phyloP scores from a whole-genome alignment of 805 yeast species.

The Sungouiella thailandica region DNA sequence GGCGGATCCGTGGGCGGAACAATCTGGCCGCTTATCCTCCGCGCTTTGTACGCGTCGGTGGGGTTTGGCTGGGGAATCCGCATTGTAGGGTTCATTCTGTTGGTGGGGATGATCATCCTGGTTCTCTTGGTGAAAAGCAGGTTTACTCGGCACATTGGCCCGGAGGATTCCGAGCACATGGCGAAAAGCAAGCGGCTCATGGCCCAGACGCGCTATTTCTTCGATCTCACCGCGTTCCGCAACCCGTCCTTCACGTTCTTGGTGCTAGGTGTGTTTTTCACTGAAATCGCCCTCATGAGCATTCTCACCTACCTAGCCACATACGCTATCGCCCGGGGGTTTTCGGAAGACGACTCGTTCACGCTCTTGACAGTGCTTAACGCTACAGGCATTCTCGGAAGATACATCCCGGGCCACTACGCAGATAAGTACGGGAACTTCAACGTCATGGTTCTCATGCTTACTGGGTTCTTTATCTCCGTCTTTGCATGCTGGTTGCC shows the following conservation, averaged over 20 bases:
- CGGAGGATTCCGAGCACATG: conserved; percentile 1
- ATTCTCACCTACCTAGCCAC: conserved; percentile 53
- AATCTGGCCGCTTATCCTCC: conserved; percentile 50
- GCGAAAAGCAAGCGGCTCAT: neutral
- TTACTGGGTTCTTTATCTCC: conserved; percentile 41
- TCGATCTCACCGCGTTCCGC: conserved; percentile 36
- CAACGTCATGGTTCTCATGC: conserved; percentile 49
- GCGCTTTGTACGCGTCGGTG: conserved; percentile 37
- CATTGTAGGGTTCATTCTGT: conserved; percentile 34
- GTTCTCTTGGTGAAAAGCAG: conserved; percentile 27
- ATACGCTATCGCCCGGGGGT: conserved; percentile 50
- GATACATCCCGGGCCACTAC: conserved; percentile 49
- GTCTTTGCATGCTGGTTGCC: conserved; percentile 65
- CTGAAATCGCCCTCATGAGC: conserved; percentile 50
- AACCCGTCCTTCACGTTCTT: conserved; percentile 32
- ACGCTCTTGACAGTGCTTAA: conserved; percentile 44
- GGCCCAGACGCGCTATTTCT: conserved; percentile 10
- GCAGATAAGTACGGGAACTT: conserved; percentile 55
- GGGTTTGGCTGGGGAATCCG: conserved; percentile 63
- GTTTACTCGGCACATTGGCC: conserved; percentile 5
- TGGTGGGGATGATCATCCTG: conserved; percentile 21
- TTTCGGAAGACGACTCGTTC: conserved; percentile 38
- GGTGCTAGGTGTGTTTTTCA: conserved; percentile 37
- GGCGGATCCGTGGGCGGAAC: conserved; percentile 70
- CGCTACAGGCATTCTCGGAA: conserved; percentile 45